Percentiles rank a stretch among this genome's conserved stretches.
Conservation (phyloP, 192 early-diverging fungal genomes). For the Coemansia sp. region DNA sequence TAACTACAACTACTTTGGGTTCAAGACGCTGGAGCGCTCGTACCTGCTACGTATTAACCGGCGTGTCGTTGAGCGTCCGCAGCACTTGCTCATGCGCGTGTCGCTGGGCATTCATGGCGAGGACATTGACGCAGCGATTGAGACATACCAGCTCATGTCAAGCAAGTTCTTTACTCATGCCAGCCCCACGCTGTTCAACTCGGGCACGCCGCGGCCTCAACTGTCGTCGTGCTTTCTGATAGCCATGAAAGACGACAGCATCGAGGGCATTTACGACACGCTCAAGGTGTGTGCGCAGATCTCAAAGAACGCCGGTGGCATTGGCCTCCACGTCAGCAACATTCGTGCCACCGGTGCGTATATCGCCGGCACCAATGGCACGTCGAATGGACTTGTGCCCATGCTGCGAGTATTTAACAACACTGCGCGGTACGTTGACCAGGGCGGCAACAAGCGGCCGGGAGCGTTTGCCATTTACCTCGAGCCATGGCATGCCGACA, state of each 20-base stretch:
- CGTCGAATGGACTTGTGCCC: conserved; percentile 93
- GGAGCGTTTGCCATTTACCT: conserved; percentile 98
- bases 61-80: conserved; percentile 89
- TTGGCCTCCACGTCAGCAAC: conserved; percentile 96
- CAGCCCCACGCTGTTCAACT: conserved; percentile 96
- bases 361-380: conserved; percentile 97
- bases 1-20: conserved; percentile 98
- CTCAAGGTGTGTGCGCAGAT: conserved; percentile 97
- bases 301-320: conserved; percentile 96
- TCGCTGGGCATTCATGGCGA: conserved; percentile 94
- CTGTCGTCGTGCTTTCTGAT: conserved; percentile 94
- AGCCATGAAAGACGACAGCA: conserved; percentile 94
- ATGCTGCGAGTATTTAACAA: conserved; percentile 99
- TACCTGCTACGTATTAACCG: conserved; percentile 89
- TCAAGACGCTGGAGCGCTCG: conserved; percentile 97
- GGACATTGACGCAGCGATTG: conserved; percentile 87
- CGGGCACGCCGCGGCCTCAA: conserved; percentile 96
- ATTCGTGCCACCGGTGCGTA: conserved; percentile 94
- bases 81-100: conserved; percentile 99
- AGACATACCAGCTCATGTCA: conserved; percentile 93
- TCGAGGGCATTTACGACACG: conserved; percentile 98
- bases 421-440: conserved; percentile 97
- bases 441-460: conserved; percentile 98
- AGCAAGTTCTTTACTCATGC: conserved; percentile 96
- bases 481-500: conserved; percentile 98